These are phyloP conservation scores for Tagetes patula DNA, from an alignment of 129 eudicot genomes.

Conservation along the genomic window DNA sequence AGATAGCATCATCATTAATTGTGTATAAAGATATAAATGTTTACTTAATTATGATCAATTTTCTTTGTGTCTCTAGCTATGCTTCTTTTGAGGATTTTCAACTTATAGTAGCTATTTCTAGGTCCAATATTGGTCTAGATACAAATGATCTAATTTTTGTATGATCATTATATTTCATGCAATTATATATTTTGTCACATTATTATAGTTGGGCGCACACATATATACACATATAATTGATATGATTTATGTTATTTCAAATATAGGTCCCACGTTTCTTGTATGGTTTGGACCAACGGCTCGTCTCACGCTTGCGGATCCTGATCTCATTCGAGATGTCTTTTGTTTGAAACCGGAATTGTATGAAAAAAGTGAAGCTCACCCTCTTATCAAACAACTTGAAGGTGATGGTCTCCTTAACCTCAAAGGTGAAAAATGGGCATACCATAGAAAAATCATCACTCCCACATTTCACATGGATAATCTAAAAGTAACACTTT, in stretches of 20 bases:
- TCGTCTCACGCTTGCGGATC: slow-evolving; percentile 75
- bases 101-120: slow-evolving; percentile 28
- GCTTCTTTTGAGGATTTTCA: slow-evolving; percentile 19
- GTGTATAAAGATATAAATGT: neutral
- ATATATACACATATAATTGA: neutral
- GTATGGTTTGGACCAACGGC: slow-evolving; percentile 90
- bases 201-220: neutral
- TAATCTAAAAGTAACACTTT: slow-evolving; percentile 67
- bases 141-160: neutral
- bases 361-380: slow-evolving; percentile 81
- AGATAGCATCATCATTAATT: slow-evolving; percentile 8
- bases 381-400: slow-evolving; percentile 67
- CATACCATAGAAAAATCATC: slow-evolving; percentile 84
- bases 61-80: slow-evolving; percentile 16
- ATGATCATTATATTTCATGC: slow-evolving; percentile 7
- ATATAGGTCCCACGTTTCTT: slow-evolving; percentile 70
- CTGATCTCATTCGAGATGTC: slow-evolving; percentile 79
- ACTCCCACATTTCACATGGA: slow-evolving; percentile 92
- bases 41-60: neutral
- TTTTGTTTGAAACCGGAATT: slow-evolving; percentile 69
- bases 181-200: neutral
- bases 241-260: slow-evolving; percentile 2
- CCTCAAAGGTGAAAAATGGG: slow-evolving; percentile 95
- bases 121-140: neutral
- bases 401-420: slow-evolving; percentile 92